Evolutionary conservation across 257 asterid genomes (phyloP).

Genomic region (Solanum boliviense): DNA sequence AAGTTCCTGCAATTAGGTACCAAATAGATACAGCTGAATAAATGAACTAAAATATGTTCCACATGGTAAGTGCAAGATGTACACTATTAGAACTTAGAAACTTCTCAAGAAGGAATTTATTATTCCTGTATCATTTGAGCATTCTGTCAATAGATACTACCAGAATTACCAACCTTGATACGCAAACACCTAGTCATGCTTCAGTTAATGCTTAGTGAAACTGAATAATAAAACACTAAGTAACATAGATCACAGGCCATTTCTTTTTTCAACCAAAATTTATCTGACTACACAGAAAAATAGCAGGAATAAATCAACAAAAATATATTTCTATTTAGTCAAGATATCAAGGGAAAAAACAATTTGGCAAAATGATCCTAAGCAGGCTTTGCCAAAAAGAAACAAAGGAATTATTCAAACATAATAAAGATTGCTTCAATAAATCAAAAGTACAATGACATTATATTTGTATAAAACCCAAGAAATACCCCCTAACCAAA

Average conservation of each 20-base stretch:
- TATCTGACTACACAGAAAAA: slow-evolving; percentile 47
- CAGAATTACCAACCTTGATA: not conserved
- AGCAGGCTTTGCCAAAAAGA: not conserved
- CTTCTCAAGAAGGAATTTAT: not conserved
- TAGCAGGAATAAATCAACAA: slow-evolving; percentile 68
- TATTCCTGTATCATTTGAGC: not conserved
- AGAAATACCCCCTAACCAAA: not conserved
- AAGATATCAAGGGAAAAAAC: slow-evolving; percentile 46
- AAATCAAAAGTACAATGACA: not conserved
- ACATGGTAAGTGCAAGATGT: not conserved
- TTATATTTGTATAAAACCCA: not conserved
- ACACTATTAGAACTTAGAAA: not conserved
- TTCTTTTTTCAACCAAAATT: not conserved
- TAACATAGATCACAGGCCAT: not conserved
- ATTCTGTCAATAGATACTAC: not conserved
- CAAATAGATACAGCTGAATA: not conserved
- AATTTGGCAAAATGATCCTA: not conserved
- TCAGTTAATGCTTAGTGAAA: not conserved
- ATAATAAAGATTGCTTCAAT: not conserved
- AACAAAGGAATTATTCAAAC: not conserved
- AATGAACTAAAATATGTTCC: not conserved
- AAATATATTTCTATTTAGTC: slow-evolving; percentile 42
- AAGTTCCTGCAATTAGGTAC: slow-evolving; percentile 62
- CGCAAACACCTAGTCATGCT: not conserved
- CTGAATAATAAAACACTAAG: not conserved